phyloP scores from a whole-genome alignment of 2,329 filamentous ascomycete genomes.

The Westerdykella sp. region DNA sequence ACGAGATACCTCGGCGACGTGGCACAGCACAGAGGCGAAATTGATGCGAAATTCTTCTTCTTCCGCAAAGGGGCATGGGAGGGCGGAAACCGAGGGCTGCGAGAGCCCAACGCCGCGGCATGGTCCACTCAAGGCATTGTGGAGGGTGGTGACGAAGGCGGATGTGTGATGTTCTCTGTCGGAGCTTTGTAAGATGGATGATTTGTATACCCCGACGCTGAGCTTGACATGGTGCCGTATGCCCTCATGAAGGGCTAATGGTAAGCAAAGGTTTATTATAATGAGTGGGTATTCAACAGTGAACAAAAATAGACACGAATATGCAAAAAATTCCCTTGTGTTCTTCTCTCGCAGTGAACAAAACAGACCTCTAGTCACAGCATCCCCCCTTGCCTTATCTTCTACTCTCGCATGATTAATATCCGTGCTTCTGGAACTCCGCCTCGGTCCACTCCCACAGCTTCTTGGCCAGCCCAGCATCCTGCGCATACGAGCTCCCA shows the following conservation, averaged over 20 bases:
- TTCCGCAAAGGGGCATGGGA: no score
- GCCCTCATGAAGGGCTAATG: neutral
- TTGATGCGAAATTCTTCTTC: no score
- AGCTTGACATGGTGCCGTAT: no score
- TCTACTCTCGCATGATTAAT: conserved; percentile 7
- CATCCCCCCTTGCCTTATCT: neutral
- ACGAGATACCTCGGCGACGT: no score
- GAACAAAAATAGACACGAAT: neutral
- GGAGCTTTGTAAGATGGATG: no score
- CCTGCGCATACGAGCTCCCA: conserved; percentile 21
- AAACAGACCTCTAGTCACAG: neutral
- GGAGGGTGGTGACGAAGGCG: no score
- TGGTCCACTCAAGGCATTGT: no score
- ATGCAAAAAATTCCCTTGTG: neutral
- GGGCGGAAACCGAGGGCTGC: no score
- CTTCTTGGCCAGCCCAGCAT: conserved; percentile 31
- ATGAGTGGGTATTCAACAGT: neutral
- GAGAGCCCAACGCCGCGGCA: no score
- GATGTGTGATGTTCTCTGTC: no score
- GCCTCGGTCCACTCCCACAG: conserved; percentile 36
- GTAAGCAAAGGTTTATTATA: neutral
- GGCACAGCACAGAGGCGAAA: no score
- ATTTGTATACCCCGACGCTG: no score
- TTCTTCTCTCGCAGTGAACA: neutral
- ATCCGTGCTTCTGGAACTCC: conserved; percentile 30